Evolutionary conservation across 2,329 filamentous ascomycete species (phyloP).

Genomic region (Aureobasidium uvarum): DNA sequence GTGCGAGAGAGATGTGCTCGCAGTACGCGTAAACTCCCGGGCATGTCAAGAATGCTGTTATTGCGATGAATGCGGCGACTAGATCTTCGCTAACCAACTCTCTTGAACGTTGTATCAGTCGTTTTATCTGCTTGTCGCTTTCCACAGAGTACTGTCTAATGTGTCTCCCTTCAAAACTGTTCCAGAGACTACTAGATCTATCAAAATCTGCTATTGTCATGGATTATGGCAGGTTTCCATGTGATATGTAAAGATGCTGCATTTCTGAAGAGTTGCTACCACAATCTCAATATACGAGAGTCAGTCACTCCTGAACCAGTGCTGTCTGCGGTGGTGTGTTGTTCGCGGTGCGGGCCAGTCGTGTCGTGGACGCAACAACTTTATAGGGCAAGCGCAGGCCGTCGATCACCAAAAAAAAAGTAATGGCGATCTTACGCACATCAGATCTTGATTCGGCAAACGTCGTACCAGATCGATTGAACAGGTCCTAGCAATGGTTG

Average conservation of each 20-base stretch:
- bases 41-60: background rate
- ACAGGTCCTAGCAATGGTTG: background rate
- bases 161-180: no score
- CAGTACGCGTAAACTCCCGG: background rate
- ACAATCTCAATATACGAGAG: no score
- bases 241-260: no score
- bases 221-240: no score
- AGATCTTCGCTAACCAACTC: background rate
- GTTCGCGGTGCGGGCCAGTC: background rate
- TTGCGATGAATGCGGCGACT: background rate
- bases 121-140: background rate
- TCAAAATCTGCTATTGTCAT: no score
- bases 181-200: no score
- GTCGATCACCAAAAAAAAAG: background rate
- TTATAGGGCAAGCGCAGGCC: background rate
- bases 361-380: background rate
- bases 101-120: background rate
- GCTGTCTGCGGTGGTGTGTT: no score
- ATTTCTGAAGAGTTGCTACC: no score
- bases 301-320: no score
- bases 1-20: background rate
- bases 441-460: background rate
- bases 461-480: conserved; percentile 2
- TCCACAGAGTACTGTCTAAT: no score
- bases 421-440: background rate